Evolutionary conservation across 1,284 basidiomycete genomes (phyloP).

Genomic region (Moesziomyces antarcticus): DNA sequence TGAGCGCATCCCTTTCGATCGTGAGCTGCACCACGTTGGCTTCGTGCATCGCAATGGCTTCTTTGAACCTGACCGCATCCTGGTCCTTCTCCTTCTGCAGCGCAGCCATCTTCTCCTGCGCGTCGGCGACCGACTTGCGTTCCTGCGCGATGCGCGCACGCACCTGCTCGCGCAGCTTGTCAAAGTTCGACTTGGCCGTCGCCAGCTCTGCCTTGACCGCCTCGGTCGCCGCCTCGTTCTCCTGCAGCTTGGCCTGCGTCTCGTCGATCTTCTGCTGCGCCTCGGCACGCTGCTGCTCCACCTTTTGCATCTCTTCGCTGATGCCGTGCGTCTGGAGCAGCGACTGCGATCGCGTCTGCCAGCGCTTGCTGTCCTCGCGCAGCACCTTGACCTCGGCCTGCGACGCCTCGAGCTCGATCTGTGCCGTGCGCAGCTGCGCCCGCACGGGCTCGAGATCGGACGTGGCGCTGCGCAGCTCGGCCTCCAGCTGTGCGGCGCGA

Average conservation of each 20-base stretch:
- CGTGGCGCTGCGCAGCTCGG: conserved; percentile 69
- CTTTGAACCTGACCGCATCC: conserved; percentile 30
- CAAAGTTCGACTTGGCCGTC: conserved; percentile 52
- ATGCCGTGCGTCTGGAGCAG: conserved; percentile 86
- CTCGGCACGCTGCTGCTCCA: conserved; percentile 58
- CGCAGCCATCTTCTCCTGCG: conserved; percentile 68
- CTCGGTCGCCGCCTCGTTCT: conserved; percentile 26
- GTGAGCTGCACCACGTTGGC: conserved; percentile 31
- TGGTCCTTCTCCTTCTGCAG: conserved; percentile 68
- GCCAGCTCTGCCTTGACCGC: conserved; percentile 40
- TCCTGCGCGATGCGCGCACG: conserved; percentile 54
- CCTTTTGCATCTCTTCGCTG: conserved; percentile 72
- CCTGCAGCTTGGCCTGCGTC: conserved; percentile 35
- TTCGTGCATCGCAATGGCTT: conserved; percentile 41
- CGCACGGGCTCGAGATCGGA: conserved; percentile 80
- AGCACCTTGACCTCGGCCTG: conserved; percentile 78
- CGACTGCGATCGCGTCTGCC: conserved; percentile 85
- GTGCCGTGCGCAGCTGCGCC: conserved; percentile 76
- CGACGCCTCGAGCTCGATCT: conserved; percentile 80
- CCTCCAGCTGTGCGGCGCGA: conserved; percentile 70
- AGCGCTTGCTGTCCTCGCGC: conserved; percentile 81
- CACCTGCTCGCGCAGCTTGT: conserved; percentile 60
- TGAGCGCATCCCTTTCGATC: conserved; percentile 64
- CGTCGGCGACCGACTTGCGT: conserved; percentile 59
- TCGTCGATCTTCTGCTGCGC: conserved; percentile 48